These are phyloP conservation scores for Stereocaulon alpinum DNA, from an alignment of 495 filamentous ascomycete genomes.

Conservation along the genomic window DNA sequence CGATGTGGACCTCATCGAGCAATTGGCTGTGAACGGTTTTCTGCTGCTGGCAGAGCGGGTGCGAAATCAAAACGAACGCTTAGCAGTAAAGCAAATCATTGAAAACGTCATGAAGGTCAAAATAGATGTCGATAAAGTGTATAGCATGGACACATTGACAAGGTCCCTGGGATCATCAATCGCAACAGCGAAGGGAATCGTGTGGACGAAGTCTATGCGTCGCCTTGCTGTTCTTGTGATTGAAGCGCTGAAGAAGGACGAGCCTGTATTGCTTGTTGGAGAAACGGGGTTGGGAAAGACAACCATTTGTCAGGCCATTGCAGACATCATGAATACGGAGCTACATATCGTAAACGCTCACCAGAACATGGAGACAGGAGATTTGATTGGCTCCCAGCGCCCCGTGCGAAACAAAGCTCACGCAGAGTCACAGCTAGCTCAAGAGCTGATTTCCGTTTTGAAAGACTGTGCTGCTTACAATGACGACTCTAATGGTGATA, in stretches of 20 bases:
- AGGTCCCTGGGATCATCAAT: constrained; percentile 30
- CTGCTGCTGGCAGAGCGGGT: constrained; percentile 94
- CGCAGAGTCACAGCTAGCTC: constrained; percentile 52
- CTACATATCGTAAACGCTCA: constrained; percentile 92
- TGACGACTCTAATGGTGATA: constrained; percentile 5
- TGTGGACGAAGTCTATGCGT: constrained; percentile 94
- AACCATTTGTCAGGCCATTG: constrained; percentile 85
- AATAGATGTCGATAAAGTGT: constrained; percentile 64
- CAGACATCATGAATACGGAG: constrained; percentile 61
- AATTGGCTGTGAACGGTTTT: constrained; percentile 85
- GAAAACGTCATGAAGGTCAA: constrained; percentile 85
- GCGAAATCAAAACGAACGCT: constrained; percentile 75
- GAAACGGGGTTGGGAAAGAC: constrained; percentile 98
- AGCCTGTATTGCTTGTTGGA: constrained; percentile 87
- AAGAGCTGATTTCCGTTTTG: constrained; percentile 48
- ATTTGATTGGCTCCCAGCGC: constrained; percentile 90
- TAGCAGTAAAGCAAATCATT: constrained; percentile 76
- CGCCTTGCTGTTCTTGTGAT: constrained; percentile 78
- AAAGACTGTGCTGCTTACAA: constrained; percentile 11
- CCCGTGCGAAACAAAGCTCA: constrained; percentile 75
- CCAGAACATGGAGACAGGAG: constrained; percentile 92
- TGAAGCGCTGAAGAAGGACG: constrained; percentile 76
- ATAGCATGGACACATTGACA: constrained; percentile 40
- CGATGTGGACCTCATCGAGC: constrained; percentile 70
- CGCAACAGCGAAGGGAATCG: constrained; percentile 41